These are phyloP conservation scores for Yamadazyma aaseri DNA, from an alignment of 1,139 yeast species.

Conservation along the genomic window DNA sequence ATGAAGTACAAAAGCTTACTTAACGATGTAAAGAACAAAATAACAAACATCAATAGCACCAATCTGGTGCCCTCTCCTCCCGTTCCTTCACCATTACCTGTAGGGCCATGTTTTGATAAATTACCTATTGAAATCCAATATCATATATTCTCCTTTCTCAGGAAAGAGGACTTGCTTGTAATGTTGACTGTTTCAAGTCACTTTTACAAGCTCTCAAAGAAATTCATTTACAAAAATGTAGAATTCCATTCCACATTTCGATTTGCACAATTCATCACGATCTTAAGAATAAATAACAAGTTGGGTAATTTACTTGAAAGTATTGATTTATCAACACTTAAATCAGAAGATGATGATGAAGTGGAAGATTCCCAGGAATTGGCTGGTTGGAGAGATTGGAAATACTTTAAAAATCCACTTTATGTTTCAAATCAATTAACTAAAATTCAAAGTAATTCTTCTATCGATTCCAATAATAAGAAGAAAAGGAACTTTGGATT, in stretches of 20 bases:
- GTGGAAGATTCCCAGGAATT: conserved; percentile 7
- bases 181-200: conserved; percentile 51
- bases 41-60: conserved; percentile 6
- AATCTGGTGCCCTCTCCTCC: conserved; percentile 5
- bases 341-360: conserved; percentile 23
- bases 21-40: conserved; percentile 38
- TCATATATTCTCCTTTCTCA: conserved; percentile 31
- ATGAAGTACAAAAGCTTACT: conserved; percentile 46
- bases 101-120: conserved; percentile 2
- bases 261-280: conserved; percentile 73
- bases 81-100: conserved; percentile 9
- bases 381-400: conserved; percentile 91
- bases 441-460: conserved; percentile 25
- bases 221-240: conserved; percentile 54
- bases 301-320: conserved; percentile 55
- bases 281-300: conserved; percentile 51
- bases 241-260: conserved; percentile 66
- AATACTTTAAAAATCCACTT: conserved; percentile 66
- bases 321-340: conserved; percentile 56
- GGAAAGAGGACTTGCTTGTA: conserved; percentile 23
- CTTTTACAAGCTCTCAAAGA: conserved; percentile 53
- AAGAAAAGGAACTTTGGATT: conserved; percentile 12
- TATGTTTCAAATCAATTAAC: conserved; percentile 37
- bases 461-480: conserved; percentile 16
- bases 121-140: conserved; percentile 39